These are phyloP conservation scores for Solanum bukasovii DNA, from an alignment of 257 asterid species.

Conservation along the genomic window DNA sequence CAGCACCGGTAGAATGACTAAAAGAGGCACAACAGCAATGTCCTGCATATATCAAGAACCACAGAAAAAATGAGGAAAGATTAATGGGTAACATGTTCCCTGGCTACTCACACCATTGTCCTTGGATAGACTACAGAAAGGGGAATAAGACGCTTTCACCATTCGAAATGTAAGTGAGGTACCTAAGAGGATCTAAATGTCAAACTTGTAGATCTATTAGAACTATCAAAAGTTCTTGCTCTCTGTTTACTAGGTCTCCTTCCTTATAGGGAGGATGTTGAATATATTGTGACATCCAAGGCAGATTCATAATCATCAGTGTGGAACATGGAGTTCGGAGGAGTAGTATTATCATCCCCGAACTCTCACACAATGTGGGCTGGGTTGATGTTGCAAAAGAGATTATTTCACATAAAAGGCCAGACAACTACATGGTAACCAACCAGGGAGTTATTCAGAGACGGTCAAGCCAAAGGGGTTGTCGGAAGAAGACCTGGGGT, in stretches of 20 bases:
- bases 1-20: slow-evolving; percentile 91
- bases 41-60: slow-evolving; percentile 64
- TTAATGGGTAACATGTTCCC: not conserved
- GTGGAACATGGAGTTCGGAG: not conserved
- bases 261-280: not conserved
- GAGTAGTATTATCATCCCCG: not conserved
- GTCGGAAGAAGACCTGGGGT: not conserved
- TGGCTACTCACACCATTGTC: not conserved
- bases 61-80: slow-evolving; percentile 8
- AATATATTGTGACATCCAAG: not conserved
- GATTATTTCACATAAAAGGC: not conserved
- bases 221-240: not conserved
- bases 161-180: not conserved
- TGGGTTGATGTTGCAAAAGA: not conserved
- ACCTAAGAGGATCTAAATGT: not conserved
- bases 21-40: slow-evolving; percentile 96
- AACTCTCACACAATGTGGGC: not conserved
- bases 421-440: not conserved
- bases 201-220: not conserved
- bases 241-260: not conserved
- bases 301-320: not conserved
- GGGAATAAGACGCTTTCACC: not conserved
- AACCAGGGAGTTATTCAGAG: not conserved
- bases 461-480: not conserved
- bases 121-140: not conserved